Percentiles rank a stretch among this genome's conserved stretches.
phyloP scores from a whole-genome alignment of 1,139 yeast species.

The Nakaseomyces kungkrabaensis region DNA sequence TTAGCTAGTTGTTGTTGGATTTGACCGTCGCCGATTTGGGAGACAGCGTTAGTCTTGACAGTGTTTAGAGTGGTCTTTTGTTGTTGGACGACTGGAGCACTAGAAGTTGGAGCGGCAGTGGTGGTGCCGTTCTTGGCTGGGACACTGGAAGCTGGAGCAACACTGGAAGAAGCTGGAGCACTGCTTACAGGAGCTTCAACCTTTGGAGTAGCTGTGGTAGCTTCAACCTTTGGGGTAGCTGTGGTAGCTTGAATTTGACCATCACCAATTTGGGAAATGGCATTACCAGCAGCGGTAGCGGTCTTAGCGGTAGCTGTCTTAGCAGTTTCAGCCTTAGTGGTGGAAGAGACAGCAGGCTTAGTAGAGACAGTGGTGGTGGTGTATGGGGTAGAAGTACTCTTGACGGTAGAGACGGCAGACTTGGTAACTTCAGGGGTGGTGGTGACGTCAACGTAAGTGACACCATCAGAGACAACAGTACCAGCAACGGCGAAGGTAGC shows the following conservation, averaged over 20 bases:
- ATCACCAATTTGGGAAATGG: constrained; percentile 4
- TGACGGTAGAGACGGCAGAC: constrained; percentile 29
- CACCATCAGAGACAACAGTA: constrained; percentile 16
- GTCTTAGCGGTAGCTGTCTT: background rate
- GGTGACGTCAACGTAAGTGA: constrained; percentile 29
- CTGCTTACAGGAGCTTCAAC: background rate
- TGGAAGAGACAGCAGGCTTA: constrained; percentile 4
- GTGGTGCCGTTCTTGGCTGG: background rate
- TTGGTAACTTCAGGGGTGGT: constrained; percentile 29
- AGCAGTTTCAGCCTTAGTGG: constrained; percentile 2
- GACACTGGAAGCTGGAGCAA: background rate
- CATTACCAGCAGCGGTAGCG: background rate
- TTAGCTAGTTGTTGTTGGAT: constrained; percentile 11
- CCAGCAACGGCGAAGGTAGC: constrained; percentile 8
- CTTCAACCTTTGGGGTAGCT: background rate
- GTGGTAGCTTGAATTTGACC: constrained; percentile 5
- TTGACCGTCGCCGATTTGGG: constrained; percentile 45
- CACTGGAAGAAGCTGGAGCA: background rate
- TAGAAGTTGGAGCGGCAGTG: background rate
- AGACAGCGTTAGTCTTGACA: constrained; percentile 29
- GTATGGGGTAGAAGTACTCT: constrained; percentile 28
- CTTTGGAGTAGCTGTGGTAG: background rate
- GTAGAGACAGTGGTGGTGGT: constrained; percentile 16
- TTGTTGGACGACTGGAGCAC: constrained; percentile 1
- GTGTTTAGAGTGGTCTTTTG: constrained; percentile 10